Base-by-base conservation (phyloP, 495 filamentous ascomycete species). In the Penicillium soppii region DNA sequence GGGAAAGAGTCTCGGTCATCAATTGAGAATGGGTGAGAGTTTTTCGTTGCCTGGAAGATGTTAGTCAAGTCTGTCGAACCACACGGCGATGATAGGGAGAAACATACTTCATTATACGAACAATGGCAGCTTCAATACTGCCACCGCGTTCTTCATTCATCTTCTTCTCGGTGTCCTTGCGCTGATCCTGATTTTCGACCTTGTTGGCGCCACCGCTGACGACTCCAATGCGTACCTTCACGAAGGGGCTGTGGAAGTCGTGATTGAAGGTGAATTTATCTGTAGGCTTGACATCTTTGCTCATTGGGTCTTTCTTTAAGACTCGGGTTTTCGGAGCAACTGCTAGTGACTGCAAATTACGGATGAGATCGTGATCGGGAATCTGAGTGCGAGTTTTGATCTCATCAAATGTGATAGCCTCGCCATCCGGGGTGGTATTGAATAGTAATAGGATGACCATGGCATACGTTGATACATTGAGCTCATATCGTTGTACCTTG, bases 51-150 rank as follows among this genome's bases (percentile, higher is more conserved):
- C 94, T 98, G 57, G 25, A 10, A 22, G 41, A 63, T 21, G 63
- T 62, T 54, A 61, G 58, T 33, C 5, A 27, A 21, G 41, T 10
- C 35, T 17, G 37, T 19, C 39, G 9, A n/a, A n/a, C n/a, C 5
- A 40, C 25, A 41, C 20, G 30, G 21, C 29, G 50, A 46, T 29
- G 13, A 41, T 17, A 35, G 37, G 30, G 22, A 26, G 10, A 29
- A 15, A 77, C 82, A 58, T 80, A 96, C 92, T 96, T 96, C 92
- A 97, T 97, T 62, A 92, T 95, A 13, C 92, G 77, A 30, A 99
- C 95, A 48, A 99, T 74, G 5, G 90, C 90, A 32, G 94, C 91
- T 62, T 97, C 94, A 42, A 96, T 88, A 16, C 83, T 79, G 36
- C 85, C 84, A 9, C 77, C 83, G 16, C 94, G 77, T 30, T 86